A percentile compares a stretch with the other conserved stretches of the same genome.
These are phyloP conservation scores for Calonectria fujianensis DNA, from an alignment of 2,329 filamentous ascomycete species.

Conservation along the genomic window DNA sequence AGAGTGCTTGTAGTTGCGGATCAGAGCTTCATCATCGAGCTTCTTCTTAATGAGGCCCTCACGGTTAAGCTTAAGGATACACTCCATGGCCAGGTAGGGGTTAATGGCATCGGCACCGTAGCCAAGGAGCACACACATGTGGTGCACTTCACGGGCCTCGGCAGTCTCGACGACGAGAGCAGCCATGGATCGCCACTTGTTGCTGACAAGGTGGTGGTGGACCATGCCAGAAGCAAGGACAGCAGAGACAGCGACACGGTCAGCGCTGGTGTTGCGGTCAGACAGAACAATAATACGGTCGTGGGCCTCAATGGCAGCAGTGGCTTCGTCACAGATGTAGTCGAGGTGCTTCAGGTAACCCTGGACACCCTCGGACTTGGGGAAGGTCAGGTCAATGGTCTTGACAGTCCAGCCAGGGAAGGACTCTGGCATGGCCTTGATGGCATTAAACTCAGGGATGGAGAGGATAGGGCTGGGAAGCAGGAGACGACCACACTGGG, in stretches of 20 bases:
- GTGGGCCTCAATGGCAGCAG: slow-evolving; percentile 86
- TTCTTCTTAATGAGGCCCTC: slow-evolving; percentile 96
- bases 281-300: slow-evolving; percentile 93
- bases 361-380: slow-evolving; percentile 86
- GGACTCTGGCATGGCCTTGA: slow-evolving; percentile 84
- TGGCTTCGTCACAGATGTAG: slow-evolving; percentile 89
- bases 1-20: slow-evolving; percentile 97
- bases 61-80: slow-evolving; percentile 96
- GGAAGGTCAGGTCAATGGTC: slow-evolving; percentile 94
- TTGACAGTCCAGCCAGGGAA: slow-evolving; percentile 90
- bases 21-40: slow-evolving; percentile 85
- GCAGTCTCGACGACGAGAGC: slow-evolving; percentile 93
- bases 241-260: slow-evolving; percentile 90
- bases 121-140: slow-evolving; percentile 98
- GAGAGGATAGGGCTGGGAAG: slow-evolving; percentile 93
- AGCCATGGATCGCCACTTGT: slow-evolving; percentile 94
- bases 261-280: slow-evolving; percentile 87
- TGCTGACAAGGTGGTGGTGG: slow-evolving; percentile 95
- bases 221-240: slow-evolving; percentile 94
- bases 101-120: slow-evolving; percentile 97
- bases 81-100: slow-evolving; percentile 96
- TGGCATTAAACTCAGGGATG: slow-evolving; percentile 91
- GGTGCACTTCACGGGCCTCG: slow-evolving; percentile 96
- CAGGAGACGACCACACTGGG: slow-evolving; percentile 89
- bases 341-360: slow-evolving; percentile 93